phyloP scores from a whole-genome alignment of 192 early-diverging fungal species.

The Backusella mclennaniae region DNA sequence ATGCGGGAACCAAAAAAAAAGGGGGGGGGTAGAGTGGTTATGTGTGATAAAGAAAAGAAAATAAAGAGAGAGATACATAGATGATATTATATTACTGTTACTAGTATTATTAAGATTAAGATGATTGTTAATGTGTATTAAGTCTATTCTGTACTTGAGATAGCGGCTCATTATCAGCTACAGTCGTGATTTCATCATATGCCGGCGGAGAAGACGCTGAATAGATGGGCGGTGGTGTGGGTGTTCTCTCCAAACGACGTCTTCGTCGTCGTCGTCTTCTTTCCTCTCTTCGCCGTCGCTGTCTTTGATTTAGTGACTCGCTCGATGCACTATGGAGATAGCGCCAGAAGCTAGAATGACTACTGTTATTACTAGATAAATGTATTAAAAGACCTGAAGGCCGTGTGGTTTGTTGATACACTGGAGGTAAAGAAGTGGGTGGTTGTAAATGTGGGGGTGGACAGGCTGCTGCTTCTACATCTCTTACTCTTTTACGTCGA shows the following conservation, averaged over 20 bases:
- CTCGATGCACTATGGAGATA: constrained; percentile 1
- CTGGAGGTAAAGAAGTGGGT: neutral
- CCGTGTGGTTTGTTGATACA: neutral
- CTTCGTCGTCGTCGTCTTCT: neutral
- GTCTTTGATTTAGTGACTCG: neutral
- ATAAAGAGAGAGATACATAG: neutral
- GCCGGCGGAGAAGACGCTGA: constrained; percentile 1
- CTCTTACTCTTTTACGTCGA: neutral
- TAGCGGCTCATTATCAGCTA: constrained; percentile 3
- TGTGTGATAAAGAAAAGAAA: neutral
- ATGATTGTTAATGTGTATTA: neutral
- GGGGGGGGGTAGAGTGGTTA: neutral
- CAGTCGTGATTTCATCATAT: neutral
- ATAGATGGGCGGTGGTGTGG: constrained; percentile 1
- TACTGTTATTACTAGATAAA: neutral
- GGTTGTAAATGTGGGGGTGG: neutral
- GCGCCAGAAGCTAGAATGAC: neutral
- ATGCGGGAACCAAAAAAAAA: neutral
- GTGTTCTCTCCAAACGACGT: neutral
- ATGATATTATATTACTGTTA: too few species aligned
- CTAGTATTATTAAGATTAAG: too few species aligned
- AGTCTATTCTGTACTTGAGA: neutral
- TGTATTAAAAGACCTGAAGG: neutral
- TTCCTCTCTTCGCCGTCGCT: neutral
- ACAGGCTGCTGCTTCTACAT: neutral